These are phyloP conservation scores for Saccharomycopsis sp. DNA, from an alignment of 805 yeast species.

Conservation along the genomic window DNA sequence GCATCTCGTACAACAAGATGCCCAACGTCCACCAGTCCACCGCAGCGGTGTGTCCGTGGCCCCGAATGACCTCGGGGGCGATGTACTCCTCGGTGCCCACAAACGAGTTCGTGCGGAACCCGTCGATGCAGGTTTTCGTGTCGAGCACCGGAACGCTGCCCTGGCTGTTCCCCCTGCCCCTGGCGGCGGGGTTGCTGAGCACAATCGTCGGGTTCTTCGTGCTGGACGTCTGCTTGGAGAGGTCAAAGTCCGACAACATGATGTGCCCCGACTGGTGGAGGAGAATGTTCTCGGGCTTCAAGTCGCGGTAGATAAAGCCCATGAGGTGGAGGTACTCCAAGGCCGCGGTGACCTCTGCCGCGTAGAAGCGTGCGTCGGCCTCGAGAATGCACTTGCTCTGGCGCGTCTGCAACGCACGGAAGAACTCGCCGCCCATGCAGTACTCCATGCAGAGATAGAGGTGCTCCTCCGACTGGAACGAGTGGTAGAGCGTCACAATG, in stretches of 20 bases:
- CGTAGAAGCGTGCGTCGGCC: constrained; percentile 86
- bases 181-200: constrained; percentile 26
- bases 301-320: constrained; percentile 95
- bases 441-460: constrained; percentile 95
- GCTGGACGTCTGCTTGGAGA: constrained; percentile 79
- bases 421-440: constrained; percentile 99
- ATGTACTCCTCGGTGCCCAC: constrained; percentile 99
- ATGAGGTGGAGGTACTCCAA: constrained; percentile 89
- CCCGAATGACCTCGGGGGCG: constrained; percentile 96
- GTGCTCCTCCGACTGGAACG: constrained; percentile 90
- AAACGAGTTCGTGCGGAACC: constrained; percentile 94
- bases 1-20: constrained; percentile 86
- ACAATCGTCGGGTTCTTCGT: constrained; percentile 71
- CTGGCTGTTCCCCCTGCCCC: constrained; percentile 26
- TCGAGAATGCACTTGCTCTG: constrained; percentile 80
- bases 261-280: constrained; percentile 97
- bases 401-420: constrained; percentile 90
- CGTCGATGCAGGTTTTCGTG: constrained; percentile 92
- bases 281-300: constrained; percentile 92
- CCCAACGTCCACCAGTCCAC: constrained; percentile 99
- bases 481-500: constrained; percentile 91
- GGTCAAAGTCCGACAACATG: constrained; percentile 94
- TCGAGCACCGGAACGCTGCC: constrained; percentile 62
- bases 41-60: constrained; percentile 95
- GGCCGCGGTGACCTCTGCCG: constrained; percentile 96